Percentiles rank a stretch among this genome's conserved stretches.
Evolutionary conservation across 257 asterid genomes (phyloP).

Genomic region (Thymus quinquecostatus): DNA sequence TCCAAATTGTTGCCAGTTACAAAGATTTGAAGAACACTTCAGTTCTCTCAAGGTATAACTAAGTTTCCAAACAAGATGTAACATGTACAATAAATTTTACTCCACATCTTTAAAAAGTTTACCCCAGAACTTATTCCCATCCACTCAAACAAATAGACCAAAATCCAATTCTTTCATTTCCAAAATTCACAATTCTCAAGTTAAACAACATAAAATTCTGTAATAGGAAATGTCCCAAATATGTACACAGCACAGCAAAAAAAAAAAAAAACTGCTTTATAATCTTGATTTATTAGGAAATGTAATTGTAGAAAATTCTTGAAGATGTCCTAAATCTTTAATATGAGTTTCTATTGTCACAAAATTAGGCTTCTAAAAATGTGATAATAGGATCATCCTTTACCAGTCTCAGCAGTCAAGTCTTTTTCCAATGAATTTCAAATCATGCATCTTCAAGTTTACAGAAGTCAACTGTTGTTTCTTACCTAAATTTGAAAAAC

Average conservation of each 20-base stretch:
- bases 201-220: neutral
- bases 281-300: neutral
- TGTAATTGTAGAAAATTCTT: neutral
- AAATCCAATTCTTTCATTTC: neutral
- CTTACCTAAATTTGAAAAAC: neutral
- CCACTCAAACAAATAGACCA: neutral
- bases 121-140: too few species aligned
- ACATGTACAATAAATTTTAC: neutral
- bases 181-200: neutral
- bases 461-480: neutral
- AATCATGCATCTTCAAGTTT: neutral
- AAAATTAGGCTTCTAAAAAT: neutral
- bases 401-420: neutral
- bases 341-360: too few species aligned
- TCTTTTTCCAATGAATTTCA: neutral
- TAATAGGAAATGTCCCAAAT: too few species aligned
- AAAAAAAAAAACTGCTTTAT: neutral
- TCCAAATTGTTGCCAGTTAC: too few species aligned
- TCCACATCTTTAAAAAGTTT: neutral
- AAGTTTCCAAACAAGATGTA: neutral
- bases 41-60: neutral
- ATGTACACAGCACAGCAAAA: neutral
- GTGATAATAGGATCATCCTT: neutral
- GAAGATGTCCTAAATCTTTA: neutral
- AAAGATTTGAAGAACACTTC: neutral